Conservation (phyloP, 2,329 filamentous ascomycete genomes). For the Botrytis cinerea region DNA sequence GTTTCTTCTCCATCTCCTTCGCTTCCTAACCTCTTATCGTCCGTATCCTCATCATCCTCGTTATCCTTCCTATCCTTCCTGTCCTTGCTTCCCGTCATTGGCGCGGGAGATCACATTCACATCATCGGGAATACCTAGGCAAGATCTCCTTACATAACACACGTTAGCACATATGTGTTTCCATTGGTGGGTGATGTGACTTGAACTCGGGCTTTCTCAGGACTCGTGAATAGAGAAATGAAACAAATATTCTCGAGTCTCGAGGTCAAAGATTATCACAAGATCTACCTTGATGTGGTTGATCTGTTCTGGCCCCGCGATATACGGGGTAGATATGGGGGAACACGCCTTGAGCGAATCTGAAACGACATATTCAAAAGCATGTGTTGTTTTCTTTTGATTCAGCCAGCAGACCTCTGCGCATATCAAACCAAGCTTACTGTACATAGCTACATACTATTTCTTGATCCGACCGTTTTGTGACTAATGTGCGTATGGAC, state of each 20-base stretch:
- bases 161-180: background rate
- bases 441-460: background rate
- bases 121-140: background rate
- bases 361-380: slow-evolving; percentile 9
- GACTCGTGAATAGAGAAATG: background rate
- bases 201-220: slow-evolving; percentile 10
- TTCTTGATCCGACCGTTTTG: background rate
- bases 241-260: background rate
- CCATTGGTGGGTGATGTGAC: slow-evolving; percentile 1
- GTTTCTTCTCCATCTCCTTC: background rate
- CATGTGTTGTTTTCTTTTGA: slow-evolving; percentile 16
- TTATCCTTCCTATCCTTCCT: background rate
- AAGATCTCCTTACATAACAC: background rate
- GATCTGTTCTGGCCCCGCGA: background rate
- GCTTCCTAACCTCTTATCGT: background rate
- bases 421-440: background rate
- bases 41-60: background rate
- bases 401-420: slow-evolving; percentile 4
- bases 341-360: background rate
- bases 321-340: slow-evolving; percentile 7
- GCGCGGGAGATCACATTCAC: background rate
- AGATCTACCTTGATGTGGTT: slow-evolving; percentile 16
- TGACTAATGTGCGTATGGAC: slow-evolving; percentile 2
- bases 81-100: background rate
- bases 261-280: slow-evolving; percentile 11